phyloP scores from a whole-genome alignment of 352 stramenopile genomes.

The Phytophthora ohioensis region DNA sequence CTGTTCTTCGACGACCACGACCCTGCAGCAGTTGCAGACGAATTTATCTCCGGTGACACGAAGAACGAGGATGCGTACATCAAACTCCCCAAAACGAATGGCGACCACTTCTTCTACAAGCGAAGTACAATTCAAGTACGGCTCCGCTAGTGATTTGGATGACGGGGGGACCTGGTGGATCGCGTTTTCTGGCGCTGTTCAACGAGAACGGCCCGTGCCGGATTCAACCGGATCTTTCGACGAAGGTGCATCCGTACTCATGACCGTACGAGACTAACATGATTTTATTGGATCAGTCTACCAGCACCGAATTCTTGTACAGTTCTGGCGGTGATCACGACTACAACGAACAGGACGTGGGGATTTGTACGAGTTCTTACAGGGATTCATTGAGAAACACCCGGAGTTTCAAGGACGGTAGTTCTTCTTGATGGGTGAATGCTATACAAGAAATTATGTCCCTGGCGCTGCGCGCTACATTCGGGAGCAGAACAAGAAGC shows the following conservation, averaged over 20 bases:
- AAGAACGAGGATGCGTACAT: slow-evolving; percentile 59
- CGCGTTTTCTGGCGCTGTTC: slow-evolving; percentile 56
- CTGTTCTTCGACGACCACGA: slow-evolving; percentile 18
- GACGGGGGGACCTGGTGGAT: slow-evolving; percentile 58
- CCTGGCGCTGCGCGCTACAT: slow-evolving; percentile 51
- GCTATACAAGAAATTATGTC: neutral
- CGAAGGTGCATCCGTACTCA: slow-evolving; percentile 49
- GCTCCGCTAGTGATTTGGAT: slow-evolving; percentile 67
- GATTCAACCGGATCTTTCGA: slow-evolving; percentile 48
- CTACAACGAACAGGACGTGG: slow-evolving; percentile 49
- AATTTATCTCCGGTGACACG: slow-evolving; percentile 33
- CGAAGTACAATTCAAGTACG: slow-evolving; percentile 35
- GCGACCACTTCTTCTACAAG: slow-evolving; percentile 77
- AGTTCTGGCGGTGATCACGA: slow-evolving; percentile 42
- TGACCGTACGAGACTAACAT: slow-evolving; percentile 60
- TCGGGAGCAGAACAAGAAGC: slow-evolving; percentile 40
- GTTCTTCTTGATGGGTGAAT: slow-evolving; percentile 68
- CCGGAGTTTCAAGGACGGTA: slow-evolving; percentile 50
- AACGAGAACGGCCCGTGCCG: slow-evolving; percentile 63
- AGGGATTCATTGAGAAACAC: slow-evolving; percentile 56
- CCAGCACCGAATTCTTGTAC: slow-evolving; percentile 53
- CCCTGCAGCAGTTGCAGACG: neutral
- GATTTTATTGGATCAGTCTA: slow-evolving; percentile 60
- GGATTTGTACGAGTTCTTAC: slow-evolving; percentile 62
- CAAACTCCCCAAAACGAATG: slow-evolving; percentile 59